Evolutionary conservation across 2,329 filamentous ascomycete genomes (phyloP).

Genomic region (Fusarium fracticaudum): DNA sequence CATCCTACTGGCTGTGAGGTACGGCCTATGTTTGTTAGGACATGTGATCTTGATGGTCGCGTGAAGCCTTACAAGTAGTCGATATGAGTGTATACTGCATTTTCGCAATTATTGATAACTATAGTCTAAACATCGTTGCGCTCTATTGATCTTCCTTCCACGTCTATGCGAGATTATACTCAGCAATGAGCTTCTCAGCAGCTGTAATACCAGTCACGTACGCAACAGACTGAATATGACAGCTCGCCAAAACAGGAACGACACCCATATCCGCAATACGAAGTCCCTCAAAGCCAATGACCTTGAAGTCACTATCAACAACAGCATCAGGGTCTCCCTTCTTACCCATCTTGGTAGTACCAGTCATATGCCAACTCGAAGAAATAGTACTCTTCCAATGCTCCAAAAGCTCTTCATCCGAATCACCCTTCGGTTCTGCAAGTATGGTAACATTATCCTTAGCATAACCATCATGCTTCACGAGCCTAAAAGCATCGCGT

Average conservation of each 20-base stretch:
- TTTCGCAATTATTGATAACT: no score
- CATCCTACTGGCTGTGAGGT: neutral
- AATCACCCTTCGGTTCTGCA: conserved; percentile 55
- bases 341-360: conserved; percentile 67
- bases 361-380: conserved; percentile 65
- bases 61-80: no score
- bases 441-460: conserved; percentile 55
- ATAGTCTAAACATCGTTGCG: no score
- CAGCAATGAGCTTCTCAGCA: conserved; percentile 53
- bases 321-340: conserved; percentile 52
- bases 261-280: conserved; percentile 38
- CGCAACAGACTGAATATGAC: conserved; percentile 62
- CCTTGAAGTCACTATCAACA: conserved; percentile 53
- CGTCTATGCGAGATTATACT: conserved; percentile 16
- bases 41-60: neutral
- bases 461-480: conserved; percentile 53
- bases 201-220: conserved; percentile 63
- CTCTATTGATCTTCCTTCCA: no score
- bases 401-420: conserved; percentile 62
- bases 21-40: neutral
- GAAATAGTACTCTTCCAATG: conserved; percentile 55
- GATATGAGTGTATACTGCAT: no score
- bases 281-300: conserved; percentile 32
- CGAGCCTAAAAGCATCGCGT: conserved; percentile 54
- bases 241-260: conserved; percentile 53